Evolutionary conservation across 2,329 filamentous ascomycete genomes (phyloP), one percentile per base, ranked within the genome.

Genomic region (Colletotrichum costaricense): DNA sequence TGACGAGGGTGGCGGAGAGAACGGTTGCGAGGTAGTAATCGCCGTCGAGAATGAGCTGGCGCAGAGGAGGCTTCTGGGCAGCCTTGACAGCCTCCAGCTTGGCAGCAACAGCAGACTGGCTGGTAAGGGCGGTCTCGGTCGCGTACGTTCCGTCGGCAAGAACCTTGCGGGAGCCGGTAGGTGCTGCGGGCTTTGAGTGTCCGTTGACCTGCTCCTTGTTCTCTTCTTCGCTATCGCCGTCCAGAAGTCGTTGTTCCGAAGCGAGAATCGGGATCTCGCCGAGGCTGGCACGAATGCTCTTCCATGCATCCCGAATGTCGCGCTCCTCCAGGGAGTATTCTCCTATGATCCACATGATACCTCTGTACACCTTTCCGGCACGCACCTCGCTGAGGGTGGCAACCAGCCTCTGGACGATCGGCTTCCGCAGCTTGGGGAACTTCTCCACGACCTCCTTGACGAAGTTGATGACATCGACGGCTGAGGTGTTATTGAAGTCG

Each of bases 381-480:
- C 97, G 93, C 30, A 99, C 97, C 82, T 99, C 97, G 78, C 93
- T 93, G 57, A 99, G 88, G 1, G 97, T 98, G 16, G 94, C 93
- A 7, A 98, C 95, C 19, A 99, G 87, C 74, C 95, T 93, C 79
- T 93, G 91, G 7, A 98, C 93, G 77, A 99, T 98, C 1, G 94
- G 93, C 42, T 92, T 91, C 74, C 97, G 92, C 71, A 99, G 89
- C 78, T 94, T 92, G 8, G 97, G 97, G 87, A 98, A 99, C 80
- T 97, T 98, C 85, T 99, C 97, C 7, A 98, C 96, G 4, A 99
- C 97, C 82, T 99, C 97, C 85, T 99, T 99, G 76, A 99, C 95
- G 80, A 99, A 99, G 68, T 95, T 95, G 80, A 99, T 98, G 67
- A 99, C 96, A 83, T 99, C 97, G 35, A 99, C 94, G 1, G 97